Conservation (phyloP, 345 rosid genomes). For the Diplotaxis tenuifolia region DNA sequence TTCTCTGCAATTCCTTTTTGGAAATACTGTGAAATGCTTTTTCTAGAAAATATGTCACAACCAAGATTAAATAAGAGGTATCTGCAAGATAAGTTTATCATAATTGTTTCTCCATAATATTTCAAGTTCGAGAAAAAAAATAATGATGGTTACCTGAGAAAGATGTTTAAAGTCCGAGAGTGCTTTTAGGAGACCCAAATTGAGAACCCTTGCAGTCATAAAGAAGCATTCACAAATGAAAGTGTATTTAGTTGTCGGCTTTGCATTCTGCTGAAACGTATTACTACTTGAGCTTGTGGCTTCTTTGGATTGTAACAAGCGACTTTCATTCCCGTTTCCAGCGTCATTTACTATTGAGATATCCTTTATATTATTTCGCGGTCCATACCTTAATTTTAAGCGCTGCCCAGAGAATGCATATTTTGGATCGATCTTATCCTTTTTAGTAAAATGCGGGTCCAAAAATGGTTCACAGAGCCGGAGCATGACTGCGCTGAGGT, state of each 20-base stretch:
- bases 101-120: constrained; percentile 4
- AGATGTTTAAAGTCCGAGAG: constrained; percentile 98
- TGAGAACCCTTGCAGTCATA: constrained; percentile 97
- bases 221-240: constrained; percentile 98
- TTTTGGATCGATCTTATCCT: constrained; percentile 83
- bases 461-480: constrained; percentile 87
- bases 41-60: neutral
- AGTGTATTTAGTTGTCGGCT: constrained; percentile 49
- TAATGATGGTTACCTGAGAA: constrained; percentile 63
- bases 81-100: neutral
- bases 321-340: constrained; percentile 49
- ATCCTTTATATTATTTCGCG: neutral
- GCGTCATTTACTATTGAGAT: constrained; percentile 28
- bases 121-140: neutral
- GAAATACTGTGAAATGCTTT: neutral
- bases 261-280: constrained; percentile 36
- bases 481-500: constrained; percentile 96
- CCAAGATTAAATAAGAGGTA: neutral
- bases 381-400: constrained; percentile 71
- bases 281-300: constrained; percentile 67
- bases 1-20: neutral
- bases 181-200: constrained; percentile 91
- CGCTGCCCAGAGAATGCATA: constrained; percentile 71
- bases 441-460: constrained; percentile 70
- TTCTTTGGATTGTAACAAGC: constrained; percentile 66